Evolutionary conservation across 108 stramenopile species (phyloP), one percentile per base, ranked within the genome.

Genomic region (Mayamaea pseudoterrestris): DNA sequence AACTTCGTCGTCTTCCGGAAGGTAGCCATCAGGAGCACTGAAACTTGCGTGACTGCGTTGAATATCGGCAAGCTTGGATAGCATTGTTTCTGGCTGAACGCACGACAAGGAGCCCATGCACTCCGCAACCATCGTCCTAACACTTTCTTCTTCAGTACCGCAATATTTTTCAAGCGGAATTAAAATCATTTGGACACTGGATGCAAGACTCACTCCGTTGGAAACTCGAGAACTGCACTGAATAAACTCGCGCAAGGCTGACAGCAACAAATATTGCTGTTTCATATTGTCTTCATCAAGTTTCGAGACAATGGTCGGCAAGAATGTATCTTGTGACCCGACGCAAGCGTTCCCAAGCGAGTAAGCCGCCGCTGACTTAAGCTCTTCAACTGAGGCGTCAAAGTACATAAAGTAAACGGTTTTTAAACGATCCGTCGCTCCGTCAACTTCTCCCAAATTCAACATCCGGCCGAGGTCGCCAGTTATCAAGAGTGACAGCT

Each of bases 91-190:
- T 5, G 90, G 90, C 32, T 82, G 55, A 42, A 93, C 46, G 49
- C 77, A 78, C 13, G 83, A 70, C 43, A 98, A 60, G 4, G 77
- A 83, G 43, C 97, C 97, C 16, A 95, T 39, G 62, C 95, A 96
- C 65, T 94, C 95, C 11, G 95, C 95, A 9, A 93, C 94, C 94
- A 97, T 97, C 39, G 87, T 88, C 25, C 95, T 68, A 4, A 95
- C 85, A 7, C 91, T 84, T 60, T 96, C 95, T 34, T 94, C 93
- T n/a, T 63, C 47, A 56, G 73, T 84, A 5, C 56, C 50, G 41
- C 70, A 76, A 53, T 92, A 81, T 5, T 55, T 60, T 43, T 76
- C 68, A 30, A 98, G 73, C 48, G 82, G 81, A 26, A 90, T 85
- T 12, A 98, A 53, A 40, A 97, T 69, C 16, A 72, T 37, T 12